phyloP scores from a whole-genome alignment of 2,329 filamentous ascomycete species.

The Arthrobotrys musiformis region DNA sequence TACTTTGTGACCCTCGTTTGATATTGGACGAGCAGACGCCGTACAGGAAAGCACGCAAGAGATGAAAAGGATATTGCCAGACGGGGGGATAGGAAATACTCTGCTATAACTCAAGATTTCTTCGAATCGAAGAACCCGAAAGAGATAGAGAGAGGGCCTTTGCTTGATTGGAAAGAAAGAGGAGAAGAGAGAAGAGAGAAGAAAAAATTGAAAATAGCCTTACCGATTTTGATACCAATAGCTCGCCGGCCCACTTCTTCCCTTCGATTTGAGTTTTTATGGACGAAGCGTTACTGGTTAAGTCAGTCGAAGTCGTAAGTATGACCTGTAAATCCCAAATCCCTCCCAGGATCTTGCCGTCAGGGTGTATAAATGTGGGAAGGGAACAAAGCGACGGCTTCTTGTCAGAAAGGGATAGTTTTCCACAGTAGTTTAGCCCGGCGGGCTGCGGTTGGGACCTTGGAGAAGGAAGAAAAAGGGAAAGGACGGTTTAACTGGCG shows the following conservation, averaged over 20 bases:
- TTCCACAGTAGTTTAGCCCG: not conserved
- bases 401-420: constrained; percentile 29
- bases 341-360: constrained; percentile 21
- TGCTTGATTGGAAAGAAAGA: too few relatives aligned
- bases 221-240: constrained; percentile 28
- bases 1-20: not conserved
- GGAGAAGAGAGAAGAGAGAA: constrained; percentile 1
- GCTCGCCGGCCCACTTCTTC: constrained; percentile 20
- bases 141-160: too few relatives aligned
- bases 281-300: constrained; percentile 28
- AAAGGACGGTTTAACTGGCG: constrained; percentile 18
- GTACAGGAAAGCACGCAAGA: not conserved
- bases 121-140: too few relatives aligned
- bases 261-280: constrained; percentile 24
- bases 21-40: constrained; percentile 29
- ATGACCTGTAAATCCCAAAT: constrained; percentile 8
- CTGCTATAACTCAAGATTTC: too few relatives aligned
- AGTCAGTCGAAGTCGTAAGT: constrained; percentile 11
- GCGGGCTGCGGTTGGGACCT: constrained; percentile 23
- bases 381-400: constrained; percentile 49
- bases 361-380: constrained; percentile 10
- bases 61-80: not conserved
- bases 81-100: too few relatives aligned
- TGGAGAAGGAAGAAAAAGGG: constrained; percentile 26
- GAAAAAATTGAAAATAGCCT: constrained; percentile 18